Base-by-base conservation (phyloP, 2,329 filamentous ascomycete genomes). In the Botrytis fabae region DNA sequence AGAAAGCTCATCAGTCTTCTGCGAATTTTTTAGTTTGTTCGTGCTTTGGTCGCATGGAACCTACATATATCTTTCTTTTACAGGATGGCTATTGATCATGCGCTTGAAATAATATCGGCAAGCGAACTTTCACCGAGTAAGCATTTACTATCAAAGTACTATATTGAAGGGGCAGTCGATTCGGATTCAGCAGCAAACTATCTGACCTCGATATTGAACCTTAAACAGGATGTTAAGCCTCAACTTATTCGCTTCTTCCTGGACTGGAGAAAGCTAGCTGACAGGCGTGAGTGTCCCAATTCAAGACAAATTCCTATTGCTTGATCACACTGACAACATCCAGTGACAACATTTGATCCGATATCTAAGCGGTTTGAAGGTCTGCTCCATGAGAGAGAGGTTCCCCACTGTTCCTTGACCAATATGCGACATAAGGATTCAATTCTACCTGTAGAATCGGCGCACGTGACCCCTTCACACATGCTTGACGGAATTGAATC, bases 381-480 rank as follows among this genome's bases (percentile, higher is more conserved):
- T n/a, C 44, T 66, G n/a, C 28, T 66, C 12, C 28, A 51, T 48
- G 44, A 66, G 20, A n/a, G 32, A 66, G 44, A 66, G 10, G 64
- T 6, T 38, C 28, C 20, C 6, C 32, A 22, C 32, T 51, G 28
- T 51, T 22, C 44, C 25, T 48, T 66, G 28, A 54, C 64, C 25
- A 66, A 20, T 20, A 9, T 66, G 42, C 44, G 32, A 66, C 28
- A 66, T 25, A 32, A 28, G 7, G 64, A 40, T 6, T 40, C 32
- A 25, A 68, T n/a, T 25, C 4, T 14, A 18, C 32, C 7, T 14
- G 25, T 68, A 16, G 32, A 40, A 40, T n/a, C 35, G 20, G 22
- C 35, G 10, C 46, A 28, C 22, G 46, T 68, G 46, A 42, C 42
- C 14, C 28, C 42, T 18, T 35, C 32, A 16, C 20, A 35, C 2